Base-by-base conservation (phyloP, 192 early-diverging fungal species). In the Coemansia sp. region DNA sequence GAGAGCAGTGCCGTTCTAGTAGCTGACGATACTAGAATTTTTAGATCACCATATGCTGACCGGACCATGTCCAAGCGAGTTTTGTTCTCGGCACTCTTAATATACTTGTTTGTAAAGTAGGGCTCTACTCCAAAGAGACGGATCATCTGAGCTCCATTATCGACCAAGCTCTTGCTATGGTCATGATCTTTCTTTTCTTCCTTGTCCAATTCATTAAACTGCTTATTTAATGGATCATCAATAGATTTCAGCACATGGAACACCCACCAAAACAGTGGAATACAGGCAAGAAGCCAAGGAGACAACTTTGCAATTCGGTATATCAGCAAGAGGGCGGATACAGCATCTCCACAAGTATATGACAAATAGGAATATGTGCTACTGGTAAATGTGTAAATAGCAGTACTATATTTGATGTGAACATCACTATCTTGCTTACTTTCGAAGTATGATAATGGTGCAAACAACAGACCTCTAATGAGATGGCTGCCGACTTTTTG, bases 81-180 rank as follows among this genome's bases (percentile, higher is more conserved):
- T 41, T 89, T 88, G 8, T 86, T 78, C 71, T 95, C 88, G 20
- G 87, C 78, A 3, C 86, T 72, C 5, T 74, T 70, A 22, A 82
- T 67, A 49, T 91, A 89, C 13, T 71, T 70, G 3, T 60, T 38
- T 46, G 77, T 71, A 62, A 94, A 95, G 18, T 78, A 77, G 34
- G 86, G 47, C 33, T 86, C 85, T 5, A 69, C 84, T 41, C 73
- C 67, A 65, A 88, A 89, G 0, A 92, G 86, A 24, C 93, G 90
- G 62, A 95, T 88, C 42, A 86, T 85, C 9, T 88, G 82, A 0
- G 54, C 29, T 57, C 54, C 54, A 18, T 57, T 57, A 6, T 34
- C 4, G 6, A 57, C 54, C 54, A 57, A 15, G 54, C 29, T 34
- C 54, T 34, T 57, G 29, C 15, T 33, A 3, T 27, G 12, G 12